Conservation (phyloP, 495 filamentous ascomycete species). For the Apiosordaria backusii region DNA sequence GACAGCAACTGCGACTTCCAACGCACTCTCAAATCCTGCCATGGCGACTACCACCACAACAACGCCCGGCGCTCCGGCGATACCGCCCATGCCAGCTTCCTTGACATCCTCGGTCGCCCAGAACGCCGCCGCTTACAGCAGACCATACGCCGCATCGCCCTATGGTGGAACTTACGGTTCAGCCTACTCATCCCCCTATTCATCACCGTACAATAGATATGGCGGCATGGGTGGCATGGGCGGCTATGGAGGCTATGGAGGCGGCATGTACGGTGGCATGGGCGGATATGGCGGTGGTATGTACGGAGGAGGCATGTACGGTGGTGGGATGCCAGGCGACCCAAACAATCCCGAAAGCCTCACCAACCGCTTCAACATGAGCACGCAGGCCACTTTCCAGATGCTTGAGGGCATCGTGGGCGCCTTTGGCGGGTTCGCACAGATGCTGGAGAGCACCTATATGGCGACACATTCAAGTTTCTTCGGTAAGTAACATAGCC, state of each 20-base stretch:
- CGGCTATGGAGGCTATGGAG: constrained; percentile 44
- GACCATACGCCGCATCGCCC: constrained; percentile 39
- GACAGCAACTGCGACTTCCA: constrained; percentile 54
- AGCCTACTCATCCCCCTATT: constrained; percentile 44
- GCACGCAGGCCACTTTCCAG: constrained; percentile 96
- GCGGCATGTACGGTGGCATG: constrained; percentile 45
- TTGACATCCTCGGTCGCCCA: constrained; percentile 75
- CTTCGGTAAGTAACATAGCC: constrained; percentile 67
- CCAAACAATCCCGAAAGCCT: constrained; percentile 92
- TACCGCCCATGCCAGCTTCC: constrained; percentile 74
- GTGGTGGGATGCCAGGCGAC: constrained; percentile 59
- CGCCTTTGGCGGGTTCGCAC: constrained; percentile 95
- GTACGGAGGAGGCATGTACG: constrained; percentile 64
- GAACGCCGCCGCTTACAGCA: constrained; percentile 76
- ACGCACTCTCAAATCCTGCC: constrained; percentile 43
- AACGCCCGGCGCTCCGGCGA: constrained; percentile 35
- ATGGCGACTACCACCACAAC: constrained; percentile 12
- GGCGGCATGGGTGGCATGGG: constrained; percentile 24
- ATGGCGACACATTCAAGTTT: constrained; percentile 99
- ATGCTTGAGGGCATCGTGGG: constrained; percentile 98
- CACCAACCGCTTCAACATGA: constrained; percentile 83
- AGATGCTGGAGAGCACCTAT: constrained; percentile 99
- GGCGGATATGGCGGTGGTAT: constrained; percentile 53
- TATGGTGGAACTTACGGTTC: constrained; percentile 54
- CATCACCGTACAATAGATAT: constrained; percentile 43